Percentiles rank a stretch among this genome's conserved stretches.
Evolutionary conservation across 805 yeast species (phyloP).

Genomic region (Priceomyces haplophilus): DNA sequence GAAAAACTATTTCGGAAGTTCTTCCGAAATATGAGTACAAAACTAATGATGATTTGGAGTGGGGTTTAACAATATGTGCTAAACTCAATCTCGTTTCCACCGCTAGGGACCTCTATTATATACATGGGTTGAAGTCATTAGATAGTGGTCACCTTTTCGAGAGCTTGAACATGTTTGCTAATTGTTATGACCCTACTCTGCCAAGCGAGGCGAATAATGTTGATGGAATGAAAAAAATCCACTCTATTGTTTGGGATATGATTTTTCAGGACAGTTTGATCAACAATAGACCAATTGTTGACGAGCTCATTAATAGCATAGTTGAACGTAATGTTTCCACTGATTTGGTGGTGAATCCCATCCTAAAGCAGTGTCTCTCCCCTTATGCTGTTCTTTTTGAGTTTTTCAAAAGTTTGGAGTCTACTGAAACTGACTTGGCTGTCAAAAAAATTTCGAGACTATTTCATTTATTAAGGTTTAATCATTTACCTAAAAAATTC

Average conservation of each 20-base stretch:
- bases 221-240: slow-evolving; percentile 43
- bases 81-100: slow-evolving; percentile 58
- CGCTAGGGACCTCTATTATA: slow-evolving; percentile 52
- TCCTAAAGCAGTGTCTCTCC: slow-evolving; percentile 63
- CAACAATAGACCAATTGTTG: slow-evolving; percentile 52
- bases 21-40: slow-evolving; percentile 59
- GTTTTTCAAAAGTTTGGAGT: slow-evolving; percentile 36
- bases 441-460: slow-evolving; percentile 43
- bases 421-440: slow-evolving; percentile 14
- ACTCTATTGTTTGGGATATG: slow-evolving; percentile 53
- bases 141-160: slow-evolving; percentile 58
- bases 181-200: slow-evolving; percentile 49
- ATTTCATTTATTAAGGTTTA: slow-evolving; percentile 45
- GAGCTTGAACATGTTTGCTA: slow-evolving; percentile 60
- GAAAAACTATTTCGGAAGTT: slow-evolving; percentile 48
- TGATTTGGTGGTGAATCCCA: slow-evolving; percentile 44
- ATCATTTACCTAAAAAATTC: slow-evolving; percentile 45
- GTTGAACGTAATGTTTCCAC: slow-evolving; percentile 35
- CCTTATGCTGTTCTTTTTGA: slow-evolving; percentile 66
- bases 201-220: slow-evolving; percentile 12
- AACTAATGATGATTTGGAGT: slow-evolving; percentile 74
- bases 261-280: slow-evolving; percentile 60
- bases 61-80: slow-evolving; percentile 74
- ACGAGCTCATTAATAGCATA: slow-evolving; percentile 51
- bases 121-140: slow-evolving; percentile 46